phyloP scores from a whole-genome alignment of 2,329 filamentous ascomycete genomes.

The Penicillium hordei region DNA sequence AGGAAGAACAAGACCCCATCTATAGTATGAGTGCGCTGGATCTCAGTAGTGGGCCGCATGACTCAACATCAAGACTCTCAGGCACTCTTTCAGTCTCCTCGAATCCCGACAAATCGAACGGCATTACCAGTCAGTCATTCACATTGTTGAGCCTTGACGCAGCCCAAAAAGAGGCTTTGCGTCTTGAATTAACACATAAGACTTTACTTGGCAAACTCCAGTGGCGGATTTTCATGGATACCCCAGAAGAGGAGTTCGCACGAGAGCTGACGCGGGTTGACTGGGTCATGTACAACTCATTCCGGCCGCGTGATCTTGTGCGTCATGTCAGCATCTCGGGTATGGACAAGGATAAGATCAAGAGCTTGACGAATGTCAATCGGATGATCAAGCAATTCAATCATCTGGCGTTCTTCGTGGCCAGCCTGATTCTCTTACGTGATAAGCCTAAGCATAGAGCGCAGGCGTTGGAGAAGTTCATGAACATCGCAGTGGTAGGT shows the following conservation, averaged over 20 bases:
- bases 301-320: constrained; percentile 87
- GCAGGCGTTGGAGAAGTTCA: constrained; percentile 90
- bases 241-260: constrained; percentile 79
- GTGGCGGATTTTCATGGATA: constrained; percentile 88
- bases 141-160: constrained; percentile 57
- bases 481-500: constrained; percentile 69
- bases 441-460: constrained; percentile 96
- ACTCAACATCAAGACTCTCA: constrained; percentile 40
- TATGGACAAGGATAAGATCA: constrained; percentile 55
- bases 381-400: constrained; percentile 94
- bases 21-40: constrained; percentile 42
- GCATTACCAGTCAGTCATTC: constrained; percentile 45
- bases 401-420: constrained; percentile 77
- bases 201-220: constrained; percentile 77
- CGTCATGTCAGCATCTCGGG: constrained; percentile 78
- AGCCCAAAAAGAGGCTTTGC: constrained; percentile 75
- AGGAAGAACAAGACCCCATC: constrained; percentile 39
- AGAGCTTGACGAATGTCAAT: constrained; percentile 79
- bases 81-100: constrained; percentile 42
- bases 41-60: constrained; percentile 41
- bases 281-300: constrained; percentile 97
- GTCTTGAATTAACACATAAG: constrained; percentile 67
- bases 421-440: constrained; percentile 79
- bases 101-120: constrained; percentile 40
- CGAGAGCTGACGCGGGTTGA: constrained; percentile 93